These are phyloP conservation scores for Mrakiaceae sp. DNA, from an alignment of 1,284 basidiomycete species.

Conservation along the genomic window DNA sequence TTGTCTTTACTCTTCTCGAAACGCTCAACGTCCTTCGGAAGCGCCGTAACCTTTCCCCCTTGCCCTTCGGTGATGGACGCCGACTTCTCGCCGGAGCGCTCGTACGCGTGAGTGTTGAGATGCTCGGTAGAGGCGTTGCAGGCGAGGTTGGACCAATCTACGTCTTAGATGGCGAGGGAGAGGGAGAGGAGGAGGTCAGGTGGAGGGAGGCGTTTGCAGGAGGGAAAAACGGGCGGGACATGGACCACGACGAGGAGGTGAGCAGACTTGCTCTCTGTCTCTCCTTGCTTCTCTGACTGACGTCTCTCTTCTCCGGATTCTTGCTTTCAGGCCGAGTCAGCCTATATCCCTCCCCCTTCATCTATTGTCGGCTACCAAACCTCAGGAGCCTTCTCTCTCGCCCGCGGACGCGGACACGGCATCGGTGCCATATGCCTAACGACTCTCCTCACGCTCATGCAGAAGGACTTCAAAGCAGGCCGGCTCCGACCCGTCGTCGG, in stretches of 20 bases:
- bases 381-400: constrained; percentile 64
- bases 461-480: constrained; percentile 25
- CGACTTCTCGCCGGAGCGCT: constrained; percentile 49
- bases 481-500: not conserved
- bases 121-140: constrained; percentile 57
- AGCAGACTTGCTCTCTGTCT: constrained; percentile 15
- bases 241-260: constrained; percentile 40
- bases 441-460: constrained; percentile 40
- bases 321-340: too few species aligned
- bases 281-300: not conserved
- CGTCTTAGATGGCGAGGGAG: constrained; percentile 45
- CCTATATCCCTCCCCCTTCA: not conserved
- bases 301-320: not conserved
- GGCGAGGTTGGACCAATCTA: constrained; percentile 63
- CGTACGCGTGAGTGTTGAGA: constrained; percentile 49
- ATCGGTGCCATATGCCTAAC: constrained; percentile 56
- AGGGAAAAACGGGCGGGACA: constrained; percentile 27
- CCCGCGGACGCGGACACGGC: constrained; percentile 58
- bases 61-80: constrained; percentile 35
- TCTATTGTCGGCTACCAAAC: constrained; percentile 63
- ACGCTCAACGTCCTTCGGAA: constrained; percentile 50
- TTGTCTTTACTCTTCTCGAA: constrained; percentile 39
- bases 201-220: constrained; percentile 37
- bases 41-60: constrained; percentile 42
- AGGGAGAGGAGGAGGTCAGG: constrained; percentile 16